Conservation (phyloP, 768 basidiomycete genomes). For the Heimioporus sp. region DNA sequence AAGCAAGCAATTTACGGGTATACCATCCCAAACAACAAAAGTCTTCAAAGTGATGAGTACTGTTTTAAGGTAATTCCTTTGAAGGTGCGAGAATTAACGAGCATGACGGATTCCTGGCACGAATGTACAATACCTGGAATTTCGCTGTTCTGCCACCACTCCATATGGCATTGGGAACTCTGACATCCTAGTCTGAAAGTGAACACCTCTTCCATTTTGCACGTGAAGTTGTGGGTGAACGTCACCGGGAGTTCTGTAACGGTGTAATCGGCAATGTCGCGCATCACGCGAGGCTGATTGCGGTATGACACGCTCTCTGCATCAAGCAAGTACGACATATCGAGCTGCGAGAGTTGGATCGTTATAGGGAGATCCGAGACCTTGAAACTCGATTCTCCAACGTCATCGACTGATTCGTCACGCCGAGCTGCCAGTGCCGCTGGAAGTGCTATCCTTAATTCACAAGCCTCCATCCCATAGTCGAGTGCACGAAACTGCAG, state of each 20-base stretch:
- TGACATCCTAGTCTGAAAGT: constrained; percentile 4
- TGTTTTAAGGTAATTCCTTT: too few species aligned
- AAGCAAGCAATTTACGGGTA: too few species aligned
- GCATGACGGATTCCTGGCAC: too few species aligned
- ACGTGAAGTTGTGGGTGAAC: constrained; percentile 4
- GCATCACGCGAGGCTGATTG: not conserved
- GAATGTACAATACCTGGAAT: not conserved
- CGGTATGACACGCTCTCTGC: constrained; percentile 1
- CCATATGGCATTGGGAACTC: constrained; percentile 4
- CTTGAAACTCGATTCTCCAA: not conserved
- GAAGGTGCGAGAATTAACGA: too few species aligned
- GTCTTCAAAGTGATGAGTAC: too few species aligned
- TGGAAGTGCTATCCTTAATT: constrained; percentile 1
- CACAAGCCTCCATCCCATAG: constrained; percentile 6
- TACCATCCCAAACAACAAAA: too few species aligned
- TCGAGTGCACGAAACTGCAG: constrained; percentile 4
- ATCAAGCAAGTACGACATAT: not conserved
- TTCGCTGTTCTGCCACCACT: constrained; percentile 3
- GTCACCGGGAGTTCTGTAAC: not conserved
- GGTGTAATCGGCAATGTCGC: not conserved
- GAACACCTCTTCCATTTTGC: constrained; percentile 3
- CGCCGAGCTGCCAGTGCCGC: not conserved
- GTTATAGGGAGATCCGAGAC: not conserved
- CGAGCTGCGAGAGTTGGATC: constrained; percentile 1
- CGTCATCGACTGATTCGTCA: not conserved